These are phyloP conservation scores for Achaetomiella virescens DNA, from an alignment of 495 filamentous ascomycete species.

Conservation along the genomic window DNA sequence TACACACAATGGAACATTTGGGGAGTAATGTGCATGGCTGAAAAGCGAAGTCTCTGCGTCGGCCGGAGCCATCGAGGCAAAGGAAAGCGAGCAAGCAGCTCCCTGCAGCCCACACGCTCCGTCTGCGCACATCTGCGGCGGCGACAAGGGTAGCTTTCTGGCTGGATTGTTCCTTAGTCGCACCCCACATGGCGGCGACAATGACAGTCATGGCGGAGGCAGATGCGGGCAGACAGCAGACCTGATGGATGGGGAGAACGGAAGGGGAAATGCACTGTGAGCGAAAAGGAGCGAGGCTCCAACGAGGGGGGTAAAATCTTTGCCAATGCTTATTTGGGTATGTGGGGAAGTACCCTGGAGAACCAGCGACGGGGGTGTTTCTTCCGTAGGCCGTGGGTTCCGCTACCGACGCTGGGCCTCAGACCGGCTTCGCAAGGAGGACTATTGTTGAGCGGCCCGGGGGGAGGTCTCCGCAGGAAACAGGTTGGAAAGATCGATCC, in stretches of 20 bases:
- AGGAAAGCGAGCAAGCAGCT: slow-evolving; percentile 21
- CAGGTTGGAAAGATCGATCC: not conserved
- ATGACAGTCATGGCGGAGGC: slow-evolving; percentile 18
- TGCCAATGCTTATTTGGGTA: slow-evolving; percentile 4
- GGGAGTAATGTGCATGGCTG: slow-evolving; percentile 12
- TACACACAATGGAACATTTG: slow-evolving; percentile 10
- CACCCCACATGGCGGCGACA: slow-evolving; percentile 22
- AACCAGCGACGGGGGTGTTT: slow-evolving; percentile 10
- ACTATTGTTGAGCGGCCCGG: not conserved
- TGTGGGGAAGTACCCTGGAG: not conserved
- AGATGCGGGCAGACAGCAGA: slow-evolving; percentile 2
- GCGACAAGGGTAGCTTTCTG: slow-evolving; percentile 14
- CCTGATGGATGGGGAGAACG: slow-evolving; percentile 5
- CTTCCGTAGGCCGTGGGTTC: not conserved
- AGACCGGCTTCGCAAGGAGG: slow-evolving; percentile 10
- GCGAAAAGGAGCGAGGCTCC: slow-evolving; percentile 12
- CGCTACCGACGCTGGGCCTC: slow-evolving; percentile 10
- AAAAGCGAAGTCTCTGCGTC: slow-evolving; percentile 22
- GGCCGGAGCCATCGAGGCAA: slow-evolving; percentile 24
- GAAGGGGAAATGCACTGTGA: slow-evolving; percentile 7
- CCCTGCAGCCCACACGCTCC: slow-evolving; percentile 21
- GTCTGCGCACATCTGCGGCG: slow-evolving; percentile 12
- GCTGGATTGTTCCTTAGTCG: not conserved
- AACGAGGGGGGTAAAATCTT: slow-evolving; percentile 13
- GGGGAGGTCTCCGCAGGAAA: not conserved